Evolutionary conservation across 2,329 filamentous ascomycete genomes (phyloP).

Genomic region (Ophiocordyceps camponoti-leonardi): DNA sequence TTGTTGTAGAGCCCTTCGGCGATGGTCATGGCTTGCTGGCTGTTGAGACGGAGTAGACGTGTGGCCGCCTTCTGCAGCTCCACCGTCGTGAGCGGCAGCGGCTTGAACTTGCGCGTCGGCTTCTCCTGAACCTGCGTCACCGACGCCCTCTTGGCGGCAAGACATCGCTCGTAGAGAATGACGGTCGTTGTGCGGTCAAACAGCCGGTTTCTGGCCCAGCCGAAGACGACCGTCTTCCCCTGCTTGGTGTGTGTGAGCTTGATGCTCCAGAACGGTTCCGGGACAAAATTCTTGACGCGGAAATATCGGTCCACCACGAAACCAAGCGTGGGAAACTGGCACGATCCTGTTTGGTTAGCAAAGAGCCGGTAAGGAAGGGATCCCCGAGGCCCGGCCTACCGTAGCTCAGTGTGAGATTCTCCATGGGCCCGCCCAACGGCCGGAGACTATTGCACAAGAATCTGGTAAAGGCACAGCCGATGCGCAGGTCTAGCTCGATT

Average conservation of each 20-base stretch:
- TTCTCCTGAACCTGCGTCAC: slow-evolving; percentile 80
- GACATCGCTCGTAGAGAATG: slow-evolving; percentile 72
- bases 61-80: slow-evolving; percentile 94
- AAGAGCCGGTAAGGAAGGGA: neutral
- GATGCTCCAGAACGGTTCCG: slow-evolving; percentile 87
- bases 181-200: slow-evolving; percentile 75
- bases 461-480: slow-evolving; percentile 83
- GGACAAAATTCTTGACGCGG: slow-evolving; percentile 81
- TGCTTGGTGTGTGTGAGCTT: slow-evolving; percentile 67
- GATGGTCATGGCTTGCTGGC: slow-evolving; percentile 74
- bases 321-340: slow-evolving; percentile 89
- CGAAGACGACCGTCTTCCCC: slow-evolving; percentile 63
- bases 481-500: slow-evolving; percentile 83
- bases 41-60: slow-evolving; percentile 73
- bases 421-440: slow-evolving; percentile 48
- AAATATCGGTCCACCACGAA: slow-evolving; percentile 97
- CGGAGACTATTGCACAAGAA: slow-evolving; percentile 71
- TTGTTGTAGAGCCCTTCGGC: slow-evolving; percentile 83
- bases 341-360: slow-evolving; percentile 43
- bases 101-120: slow-evolving; percentile 86
- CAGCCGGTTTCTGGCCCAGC: slow-evolving; percentile 64
- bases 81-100: slow-evolving; percentile 83
- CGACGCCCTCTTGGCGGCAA: slow-evolving; percentile 57
- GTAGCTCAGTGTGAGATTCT: slow-evolving; percentile 59
- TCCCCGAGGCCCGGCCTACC: slow-evolving; percentile 29